Conservation (phyloP, 2,329 filamentous ascomycete genomes). For the Clarireedia paspali region DNA sequence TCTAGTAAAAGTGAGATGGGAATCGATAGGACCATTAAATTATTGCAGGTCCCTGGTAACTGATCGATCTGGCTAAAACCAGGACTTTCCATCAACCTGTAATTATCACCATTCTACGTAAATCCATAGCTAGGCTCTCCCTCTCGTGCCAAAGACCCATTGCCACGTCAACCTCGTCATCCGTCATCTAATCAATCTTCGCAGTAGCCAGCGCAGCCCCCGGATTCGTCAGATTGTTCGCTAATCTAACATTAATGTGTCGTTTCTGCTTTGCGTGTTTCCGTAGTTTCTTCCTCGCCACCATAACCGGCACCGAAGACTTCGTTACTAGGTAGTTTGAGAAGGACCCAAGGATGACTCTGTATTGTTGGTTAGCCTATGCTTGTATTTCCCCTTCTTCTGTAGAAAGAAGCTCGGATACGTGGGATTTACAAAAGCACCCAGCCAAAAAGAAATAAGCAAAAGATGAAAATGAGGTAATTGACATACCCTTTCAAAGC, state of each 20-base stretch:
- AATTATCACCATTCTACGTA: too few relatives aligned
- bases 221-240: slow-evolving; percentile 74
- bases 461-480: slow-evolving; percentile 6
- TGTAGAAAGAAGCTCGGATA: too few relatives aligned
- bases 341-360: slow-evolving; percentile 90
- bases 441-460: not conserved
- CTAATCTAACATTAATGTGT: slow-evolving; percentile 56
- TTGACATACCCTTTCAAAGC: slow-evolving; percentile 75
- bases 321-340: slow-evolving; percentile 97
- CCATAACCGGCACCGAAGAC: slow-evolving; percentile 96
- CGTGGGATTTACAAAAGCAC: not conserved
- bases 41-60: too few relatives aligned
- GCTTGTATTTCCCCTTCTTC: not conserved
- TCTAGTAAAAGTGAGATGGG: too few relatives aligned
- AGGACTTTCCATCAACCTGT: too few relatives aligned
- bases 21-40: too few relatives aligned
- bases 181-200: slow-evolving; percentile 10
- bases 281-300: slow-evolving; percentile 79
- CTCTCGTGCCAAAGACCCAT: not conserved
- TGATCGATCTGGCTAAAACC: too few relatives aligned
- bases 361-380: slow-evolving; percentile 35
- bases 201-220: slow-evolving; percentile 9
- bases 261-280: slow-evolving; percentile 80
- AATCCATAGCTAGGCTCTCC: not conserved
- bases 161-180: not conserved